These are phyloP conservation scores for Epichloe sp. DNA, from an alignment of 2,329 filamentous ascomycete species.

Conservation along the genomic window DNA sequence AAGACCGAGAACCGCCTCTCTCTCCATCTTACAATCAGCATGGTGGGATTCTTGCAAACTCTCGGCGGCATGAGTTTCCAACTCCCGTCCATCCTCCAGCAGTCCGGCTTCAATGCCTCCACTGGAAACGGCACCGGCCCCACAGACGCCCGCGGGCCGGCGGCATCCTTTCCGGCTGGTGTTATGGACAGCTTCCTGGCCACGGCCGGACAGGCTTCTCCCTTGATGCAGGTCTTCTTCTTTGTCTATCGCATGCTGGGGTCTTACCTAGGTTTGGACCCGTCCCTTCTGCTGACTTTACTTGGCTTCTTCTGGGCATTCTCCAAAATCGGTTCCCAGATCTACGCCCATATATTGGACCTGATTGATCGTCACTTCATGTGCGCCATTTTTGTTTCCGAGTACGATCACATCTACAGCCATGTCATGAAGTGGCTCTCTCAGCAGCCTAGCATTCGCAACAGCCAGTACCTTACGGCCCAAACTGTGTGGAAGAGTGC, in stretches of 20 bases:
- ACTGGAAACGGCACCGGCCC: slow-evolving; percentile 9
- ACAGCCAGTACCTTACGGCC: slow-evolving; percentile 39
- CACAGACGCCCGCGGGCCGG: neutral
- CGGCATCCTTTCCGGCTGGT: slow-evolving; percentile 13
- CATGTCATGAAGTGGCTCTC: slow-evolving; percentile 48
- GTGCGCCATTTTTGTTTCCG: slow-evolving; percentile 38
- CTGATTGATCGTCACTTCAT: slow-evolving; percentile 34
- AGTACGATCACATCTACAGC: slow-evolving; percentile 43
- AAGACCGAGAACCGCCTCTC: too few species aligned
- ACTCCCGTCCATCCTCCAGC: slow-evolving; percentile 16
- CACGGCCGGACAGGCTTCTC: slow-evolving; percentile 30
- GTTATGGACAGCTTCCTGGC: slow-evolving; percentile 32
- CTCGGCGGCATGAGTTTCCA: slow-evolving; percentile 14
- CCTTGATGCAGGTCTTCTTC: slow-evolving; percentile 27
- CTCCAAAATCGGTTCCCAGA: slow-evolving; percentile 22
- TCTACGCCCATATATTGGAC: slow-evolving; percentile 20
- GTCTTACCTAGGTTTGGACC: slow-evolving; percentile 33
- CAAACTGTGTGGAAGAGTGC: slow-evolving; percentile 41
- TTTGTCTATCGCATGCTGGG: slow-evolving; percentile 34
- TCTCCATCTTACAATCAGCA: neutral
- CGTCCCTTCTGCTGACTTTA: slow-evolving; percentile 31
- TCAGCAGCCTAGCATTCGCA: slow-evolving; percentile 35
- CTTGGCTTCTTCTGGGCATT: slow-evolving; percentile 35
- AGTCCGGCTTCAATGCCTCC: slow-evolving; percentile 9
- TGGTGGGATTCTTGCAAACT: slow-evolving; percentile 11